Percentiles rank a stretch among this genome's conserved stretches.
Conservation (phyloP, 768 basidiomycete genomes). For the Botryobasidium botryosum region DNA sequence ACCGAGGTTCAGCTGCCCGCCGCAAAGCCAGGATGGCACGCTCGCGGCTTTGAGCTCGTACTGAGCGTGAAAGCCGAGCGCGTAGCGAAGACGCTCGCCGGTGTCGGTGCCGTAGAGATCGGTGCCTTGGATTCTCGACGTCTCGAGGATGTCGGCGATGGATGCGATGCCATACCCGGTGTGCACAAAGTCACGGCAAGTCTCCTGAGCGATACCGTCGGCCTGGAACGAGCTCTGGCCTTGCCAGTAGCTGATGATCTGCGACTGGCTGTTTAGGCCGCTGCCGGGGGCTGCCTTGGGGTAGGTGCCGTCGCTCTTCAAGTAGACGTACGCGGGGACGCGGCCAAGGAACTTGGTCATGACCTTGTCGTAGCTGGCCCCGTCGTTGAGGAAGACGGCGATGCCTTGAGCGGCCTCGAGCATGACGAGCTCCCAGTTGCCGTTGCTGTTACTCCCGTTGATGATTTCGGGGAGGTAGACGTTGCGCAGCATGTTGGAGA, state of each 20-base stretch:
- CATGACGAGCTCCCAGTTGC: constrained; percentile 8
- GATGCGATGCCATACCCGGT: constrained; percentile 3
- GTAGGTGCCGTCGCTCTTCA: not conserved
- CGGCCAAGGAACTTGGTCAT: constrained; percentile 1
- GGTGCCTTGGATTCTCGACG: constrained; percentile 1
- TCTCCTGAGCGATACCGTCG: constrained; percentile 3
- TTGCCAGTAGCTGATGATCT: constrained; percentile 4
- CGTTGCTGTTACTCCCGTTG: constrained; percentile 1
- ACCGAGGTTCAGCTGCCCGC: not conserved
- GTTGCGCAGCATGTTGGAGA: constrained; percentile 3
- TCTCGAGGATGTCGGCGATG: not conserved
- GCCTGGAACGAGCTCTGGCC: constrained; percentile 1
- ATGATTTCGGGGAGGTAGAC: constrained; percentile 1
- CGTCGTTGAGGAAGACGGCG: constrained; percentile 1
- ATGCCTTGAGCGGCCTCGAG: constrained; percentile 3
- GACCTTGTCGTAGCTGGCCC: not conserved
- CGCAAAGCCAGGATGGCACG: not conserved
- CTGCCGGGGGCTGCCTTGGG: not conserved
- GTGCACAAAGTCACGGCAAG: constrained; percentile 1
- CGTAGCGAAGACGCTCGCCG: not conserved
- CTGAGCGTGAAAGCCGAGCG: constrained; percentile 2
- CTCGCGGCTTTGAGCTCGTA: not conserved
- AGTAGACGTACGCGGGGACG: constrained; percentile 3
- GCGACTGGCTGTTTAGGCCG: not conserved
- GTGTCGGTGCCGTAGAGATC: not conserved